Percentiles rank a stretch among this genome's conserved stretches.
Evolutionary conservation across 2,329 filamentous ascomycete genomes (phyloP).

Genomic region (Ustilaginoidea virens): DNA sequence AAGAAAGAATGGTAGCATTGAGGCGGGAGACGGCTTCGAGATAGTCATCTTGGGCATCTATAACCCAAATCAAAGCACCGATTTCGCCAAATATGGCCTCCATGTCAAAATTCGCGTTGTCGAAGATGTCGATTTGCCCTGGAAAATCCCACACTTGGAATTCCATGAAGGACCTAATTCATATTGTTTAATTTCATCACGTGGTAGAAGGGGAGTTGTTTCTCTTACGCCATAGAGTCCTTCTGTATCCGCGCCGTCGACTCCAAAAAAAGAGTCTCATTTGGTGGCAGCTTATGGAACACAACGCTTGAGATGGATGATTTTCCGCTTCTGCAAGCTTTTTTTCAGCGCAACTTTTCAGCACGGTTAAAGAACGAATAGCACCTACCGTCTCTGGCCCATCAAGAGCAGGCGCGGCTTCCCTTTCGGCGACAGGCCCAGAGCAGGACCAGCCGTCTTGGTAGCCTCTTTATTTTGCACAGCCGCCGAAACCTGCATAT

Average conservation of each 20-base stretch:
- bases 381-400: slow-evolving; percentile 74
- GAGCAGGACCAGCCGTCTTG: slow-evolving; percentile 27
- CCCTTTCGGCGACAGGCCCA: slow-evolving; percentile 36
- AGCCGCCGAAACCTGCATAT: slow-evolving; percentile 42
- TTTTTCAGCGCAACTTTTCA: slow-evolving; percentile 2
- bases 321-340: slow-evolving; percentile 74
- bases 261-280: slow-evolving; percentile 89
- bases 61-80: slow-evolving; percentile 93
- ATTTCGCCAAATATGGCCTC: slow-evolving; percentile 90
- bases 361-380: neutral
- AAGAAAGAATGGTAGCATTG: slow-evolving; percentile 75
- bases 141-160: slow-evolving; percentile 98
- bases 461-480: slow-evolving; percentile 32
- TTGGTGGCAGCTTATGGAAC: slow-evolving; percentile 95
- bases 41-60: slow-evolving; percentile 97
- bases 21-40: slow-evolving; percentile 77
- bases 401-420: slow-evolving; percentile 84
- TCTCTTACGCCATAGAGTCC: slow-evolving; percentile 76
- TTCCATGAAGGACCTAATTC: slow-evolving; percentile 83
- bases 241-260: slow-evolving; percentile 91
- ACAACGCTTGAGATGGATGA: slow-evolving; percentile 97
- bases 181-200: neutral
- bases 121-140: slow-evolving; percentile 78
- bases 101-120: slow-evolving; percentile 78
- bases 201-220: neutral